Conservation (phyloP, 805 yeast genomes). For the Wickerhamiella domercqiae region DNA sequence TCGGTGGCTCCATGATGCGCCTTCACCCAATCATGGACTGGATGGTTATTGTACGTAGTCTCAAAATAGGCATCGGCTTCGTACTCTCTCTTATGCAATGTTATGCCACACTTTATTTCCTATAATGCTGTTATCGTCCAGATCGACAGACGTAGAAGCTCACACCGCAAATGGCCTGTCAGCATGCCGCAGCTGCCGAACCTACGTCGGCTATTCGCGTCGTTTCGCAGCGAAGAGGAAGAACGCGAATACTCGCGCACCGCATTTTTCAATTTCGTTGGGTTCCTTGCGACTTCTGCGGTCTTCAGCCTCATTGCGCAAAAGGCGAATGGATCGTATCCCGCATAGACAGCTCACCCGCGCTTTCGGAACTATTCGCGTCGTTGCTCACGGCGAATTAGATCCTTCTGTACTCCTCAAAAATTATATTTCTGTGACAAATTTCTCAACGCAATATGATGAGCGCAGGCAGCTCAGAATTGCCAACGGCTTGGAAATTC, state of each 20-base stretch:
- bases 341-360: too few species aligned
- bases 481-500: not conserved
- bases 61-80: too few species aligned
- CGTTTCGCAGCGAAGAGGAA: constrained; percentile 75
- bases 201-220: constrained; percentile 60
- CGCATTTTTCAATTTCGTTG: constrained; percentile 50
- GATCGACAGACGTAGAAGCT: too few species aligned
- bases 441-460: constrained; percentile 11
- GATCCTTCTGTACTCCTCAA: not conserved
- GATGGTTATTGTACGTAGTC: too few species aligned
- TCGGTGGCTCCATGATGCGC: not conserved
- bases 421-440: constrained; percentile 5
- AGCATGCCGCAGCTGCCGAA: constrained; percentile 44
- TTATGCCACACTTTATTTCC: too few species aligned
- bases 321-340: constrained; percentile 19
- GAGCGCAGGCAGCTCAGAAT: constrained; percentile 8
- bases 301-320: constrained; percentile 70
- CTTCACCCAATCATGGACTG: too few species aligned
- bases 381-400: too few species aligned
- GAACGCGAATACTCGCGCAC: constrained; percentile 60
- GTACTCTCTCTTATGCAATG: too few species aligned
- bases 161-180: too few species aligned
- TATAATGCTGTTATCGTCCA: too few species aligned
- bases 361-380: too few species aligned
- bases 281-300: constrained; percentile 69